phyloP scores from a whole-genome alignment of 495 filamentous ascomycete species.

The Talaromyces stipitatus region DNA sequence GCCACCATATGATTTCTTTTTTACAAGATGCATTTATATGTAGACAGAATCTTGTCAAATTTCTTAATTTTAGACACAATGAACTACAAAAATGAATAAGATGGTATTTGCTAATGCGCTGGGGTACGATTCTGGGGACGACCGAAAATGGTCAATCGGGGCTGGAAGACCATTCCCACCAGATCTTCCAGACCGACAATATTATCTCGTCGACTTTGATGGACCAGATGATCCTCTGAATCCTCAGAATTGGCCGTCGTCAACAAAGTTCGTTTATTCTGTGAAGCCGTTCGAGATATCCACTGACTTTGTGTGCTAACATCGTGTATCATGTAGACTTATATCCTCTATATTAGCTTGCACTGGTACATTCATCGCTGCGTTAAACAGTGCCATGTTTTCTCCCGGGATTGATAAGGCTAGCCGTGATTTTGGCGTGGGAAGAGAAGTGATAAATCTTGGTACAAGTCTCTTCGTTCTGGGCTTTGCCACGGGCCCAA shows the following conservation, averaged over 20 bases:
- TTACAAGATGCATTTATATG: no score
- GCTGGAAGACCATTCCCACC: slow-evolving; percentile 33
- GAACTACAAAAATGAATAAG: no score
- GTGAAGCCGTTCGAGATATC: slow-evolving; percentile 4
- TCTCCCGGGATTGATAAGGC: slow-evolving; percentile 33
- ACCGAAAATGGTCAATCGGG: slow-evolving; percentile 15
- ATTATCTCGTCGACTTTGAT: slow-evolving; percentile 48
- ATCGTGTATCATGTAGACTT: slow-evolving; percentile 32
- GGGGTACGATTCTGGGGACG: background rate
- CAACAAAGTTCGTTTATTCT: slow-evolving; percentile 20
- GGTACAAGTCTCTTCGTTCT: slow-evolving; percentile 43
- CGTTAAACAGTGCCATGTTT: slow-evolving; percentile 44
- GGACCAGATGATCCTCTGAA: slow-evolving; percentile 41
- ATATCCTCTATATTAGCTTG: slow-evolving; percentile 40
- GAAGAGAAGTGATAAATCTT: slow-evolving; percentile 35
- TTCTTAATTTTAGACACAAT: no score
- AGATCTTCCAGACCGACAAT: slow-evolving; percentile 25
- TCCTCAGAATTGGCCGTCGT: slow-evolving; percentile 44
- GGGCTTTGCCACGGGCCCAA: slow-evolving; percentile 42
- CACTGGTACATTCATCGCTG: slow-evolving; percentile 41
- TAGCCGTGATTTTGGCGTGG: slow-evolving; percentile 33
- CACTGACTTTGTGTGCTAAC: background rate
- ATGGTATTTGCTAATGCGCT: no score
- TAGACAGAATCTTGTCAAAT: no score
- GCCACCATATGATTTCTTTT: no score